A percentile compares a stretch with the other conserved stretches of the same genome.
These are phyloP conservation scores for Henckelia pumila DNA, from an alignment of 257 asterid genomes.

Conservation along the genomic window DNA sequence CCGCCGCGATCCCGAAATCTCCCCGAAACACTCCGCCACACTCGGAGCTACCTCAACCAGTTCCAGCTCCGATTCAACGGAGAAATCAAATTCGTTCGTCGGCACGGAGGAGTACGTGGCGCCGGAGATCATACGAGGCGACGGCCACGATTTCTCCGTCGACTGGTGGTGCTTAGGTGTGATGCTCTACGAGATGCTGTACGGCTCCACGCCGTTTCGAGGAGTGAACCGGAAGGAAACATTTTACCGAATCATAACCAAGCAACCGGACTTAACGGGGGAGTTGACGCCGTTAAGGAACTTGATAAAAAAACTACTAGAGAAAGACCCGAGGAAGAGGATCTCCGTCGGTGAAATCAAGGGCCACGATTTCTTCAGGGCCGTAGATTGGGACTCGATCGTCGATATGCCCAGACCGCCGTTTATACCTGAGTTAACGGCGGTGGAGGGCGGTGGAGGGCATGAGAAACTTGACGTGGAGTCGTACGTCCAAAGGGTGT, in stretches of 20 bases:
- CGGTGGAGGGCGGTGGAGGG: slow-evolving; percentile 45
- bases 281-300: slow-evolving; percentile 78
- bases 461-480: slow-evolving; percentile 66
- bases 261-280: slow-evolving; percentile 62
- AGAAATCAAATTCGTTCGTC: slow-evolving; percentile 86
- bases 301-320: slow-evolving; percentile 70
- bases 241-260: slow-evolving; percentile 47
- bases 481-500: slow-evolving; percentile 59
- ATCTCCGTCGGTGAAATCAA: slow-evolving; percentile 51
- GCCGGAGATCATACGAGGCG: slow-evolving; percentile 78
- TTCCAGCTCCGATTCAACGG: slow-evolving; percentile 40
- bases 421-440: slow-evolving; percentile 61
- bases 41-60: slow-evolving; percentile 34
- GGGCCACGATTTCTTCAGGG: slow-evolving; percentile 56
- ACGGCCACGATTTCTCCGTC: slow-evolving; percentile 91
- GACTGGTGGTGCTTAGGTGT: slow-evolving; percentile 97
- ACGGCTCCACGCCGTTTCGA: slow-evolving; percentile 82
- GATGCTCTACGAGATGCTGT: slow-evolving; percentile 84
- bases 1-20: slow-evolving; percentile 44
- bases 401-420: slow-evolving; percentile 80
- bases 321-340: slow-evolving; percentile 70
- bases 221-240: slow-evolving; percentile 78
- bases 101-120: slow-evolving; percentile 96
- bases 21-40: slow-evolving; percentile 39
- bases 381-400: slow-evolving; percentile 65